phyloP scores from a whole-genome alignment of 139 green algal genomes.

The Choricystis sp. region DNA sequence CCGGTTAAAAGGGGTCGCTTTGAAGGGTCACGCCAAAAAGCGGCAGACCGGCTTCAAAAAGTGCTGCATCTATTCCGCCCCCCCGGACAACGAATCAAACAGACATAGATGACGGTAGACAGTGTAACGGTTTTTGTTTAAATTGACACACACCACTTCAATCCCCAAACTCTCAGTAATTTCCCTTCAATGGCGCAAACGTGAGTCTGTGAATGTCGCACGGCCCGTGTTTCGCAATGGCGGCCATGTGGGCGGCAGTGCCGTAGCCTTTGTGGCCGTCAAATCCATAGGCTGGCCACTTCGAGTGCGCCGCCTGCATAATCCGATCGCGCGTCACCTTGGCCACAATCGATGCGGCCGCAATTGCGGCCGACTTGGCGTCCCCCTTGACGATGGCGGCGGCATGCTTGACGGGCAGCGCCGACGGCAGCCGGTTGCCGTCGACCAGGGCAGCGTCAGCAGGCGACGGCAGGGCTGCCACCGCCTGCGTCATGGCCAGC shows the following conservation, averaged over 20 bases:
- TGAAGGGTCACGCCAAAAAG: too few relatives aligned
- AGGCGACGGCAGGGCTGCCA: conserved; percentile 13
- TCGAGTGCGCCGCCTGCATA: conserved; percentile 56
- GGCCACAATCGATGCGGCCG: conserved; percentile 74
- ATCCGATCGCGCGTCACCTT: conserved; percentile 84
- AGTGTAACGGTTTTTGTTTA: too few relatives aligned
- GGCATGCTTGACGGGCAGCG: conserved; percentile 5
- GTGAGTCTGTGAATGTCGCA: conserved; percentile 55
- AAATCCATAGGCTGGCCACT: conserved; percentile 61
- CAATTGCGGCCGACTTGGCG: conserved; percentile 51
- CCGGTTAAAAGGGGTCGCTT: too few relatives aligned
- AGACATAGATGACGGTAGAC: too few relatives aligned
- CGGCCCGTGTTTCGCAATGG: conserved; percentile 50
- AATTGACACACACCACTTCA: too few relatives aligned
- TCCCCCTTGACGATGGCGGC: conserved; percentile 68
- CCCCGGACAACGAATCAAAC: too few relatives aligned
- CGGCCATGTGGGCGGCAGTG: conserved; percentile 50
- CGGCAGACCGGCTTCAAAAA: too few relatives aligned
- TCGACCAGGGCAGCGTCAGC: conserved; percentile 57
- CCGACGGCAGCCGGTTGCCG: conserved; percentile 44
- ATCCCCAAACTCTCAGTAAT: too few relatives aligned
- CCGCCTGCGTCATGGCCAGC: conserved; percentile 48
- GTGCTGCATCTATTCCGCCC: too few relatives aligned
- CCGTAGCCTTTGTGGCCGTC: conserved; percentile 47
- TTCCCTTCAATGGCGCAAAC: conserved; percentile 59